A percentile compares a stretch with the other conserved stretches of the same genome.
phyloP scores from a whole-genome alignment of 2,329 filamentous ascomycete genomes.

The Xylariaceae sp. region DNA sequence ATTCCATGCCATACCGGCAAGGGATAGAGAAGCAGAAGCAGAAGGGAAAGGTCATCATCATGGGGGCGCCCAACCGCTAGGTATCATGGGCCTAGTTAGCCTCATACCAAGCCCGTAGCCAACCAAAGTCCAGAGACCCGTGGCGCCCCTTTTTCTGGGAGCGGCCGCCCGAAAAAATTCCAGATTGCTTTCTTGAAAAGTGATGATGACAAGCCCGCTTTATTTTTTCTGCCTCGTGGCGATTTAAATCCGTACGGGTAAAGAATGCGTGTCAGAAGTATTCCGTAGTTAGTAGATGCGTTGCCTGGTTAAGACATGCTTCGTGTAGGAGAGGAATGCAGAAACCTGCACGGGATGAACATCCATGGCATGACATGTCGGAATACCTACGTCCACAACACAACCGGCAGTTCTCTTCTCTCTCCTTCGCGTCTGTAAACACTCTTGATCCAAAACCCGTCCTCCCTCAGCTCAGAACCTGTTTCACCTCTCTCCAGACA shows the following conservation, averaged over 20 bases:
- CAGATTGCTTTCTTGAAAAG: neutral
- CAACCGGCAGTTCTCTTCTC: neutral
- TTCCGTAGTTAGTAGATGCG: too few relatives aligned
- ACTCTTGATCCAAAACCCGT: neutral
- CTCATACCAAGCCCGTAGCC: neutral
- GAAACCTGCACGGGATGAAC: too few relatives aligned
- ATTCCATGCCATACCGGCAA: too few relatives aligned
- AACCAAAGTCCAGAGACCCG: conserved; percentile 7
- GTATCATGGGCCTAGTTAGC: neutral
- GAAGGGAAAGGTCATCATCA: neutral
- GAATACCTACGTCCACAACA: neutral
- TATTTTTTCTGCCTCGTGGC: too few relatives aligned
- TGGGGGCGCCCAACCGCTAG: neutral
- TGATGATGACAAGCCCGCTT: too few relatives aligned
- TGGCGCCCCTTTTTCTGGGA: conserved; percentile 9
- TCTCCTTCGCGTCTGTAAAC: neutral
- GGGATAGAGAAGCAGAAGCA: neutral
- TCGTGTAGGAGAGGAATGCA: too few relatives aligned
- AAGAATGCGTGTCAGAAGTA: neutral
- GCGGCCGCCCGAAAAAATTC: neutral
- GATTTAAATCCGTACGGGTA: neutral
- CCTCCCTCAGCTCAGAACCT: too few relatives aligned
- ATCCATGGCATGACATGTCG: neutral
- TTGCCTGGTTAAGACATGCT: too few relatives aligned
- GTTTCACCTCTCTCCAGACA: too few relatives aligned